Conservation (phyloP, 2,329 filamentous ascomycete species). For the Malbranchea cinnamomea region DNA sequence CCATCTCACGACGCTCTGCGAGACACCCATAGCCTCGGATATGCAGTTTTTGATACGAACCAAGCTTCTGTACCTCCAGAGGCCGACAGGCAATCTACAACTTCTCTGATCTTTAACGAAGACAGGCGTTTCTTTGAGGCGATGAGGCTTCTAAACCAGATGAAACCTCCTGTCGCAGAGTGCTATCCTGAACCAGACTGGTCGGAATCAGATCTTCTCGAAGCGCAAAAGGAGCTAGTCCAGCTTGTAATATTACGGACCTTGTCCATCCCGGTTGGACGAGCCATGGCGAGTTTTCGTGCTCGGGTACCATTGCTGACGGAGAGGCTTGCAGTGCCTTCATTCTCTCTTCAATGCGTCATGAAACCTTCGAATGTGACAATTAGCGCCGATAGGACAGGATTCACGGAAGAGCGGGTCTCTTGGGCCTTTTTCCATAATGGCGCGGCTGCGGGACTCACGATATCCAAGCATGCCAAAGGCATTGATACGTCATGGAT, state of each 20-base stretch:
- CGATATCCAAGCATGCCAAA: constrained; percentile 76
- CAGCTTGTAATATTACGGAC: constrained; percentile 76
- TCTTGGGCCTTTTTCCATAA: constrained; percentile 99
- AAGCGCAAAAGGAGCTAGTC: constrained; percentile 82
- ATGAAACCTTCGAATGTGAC: constrained; percentile 87
- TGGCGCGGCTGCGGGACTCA: constrained; percentile 79
- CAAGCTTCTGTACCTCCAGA: constrained; percentile 55
- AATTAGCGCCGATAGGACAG: constrained; percentile 75
- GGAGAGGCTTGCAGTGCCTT: constrained; percentile 76
- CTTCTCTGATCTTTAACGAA: constrained; percentile 76
- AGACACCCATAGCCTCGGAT: constrained; percentile 66
- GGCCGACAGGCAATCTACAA: constrained; percentile 68
- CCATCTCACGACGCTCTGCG: constrained; percentile 52
- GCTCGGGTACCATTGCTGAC: constrained; percentile 78
- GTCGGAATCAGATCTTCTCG: constrained; percentile 74
- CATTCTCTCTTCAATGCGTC: constrained; percentile 81
- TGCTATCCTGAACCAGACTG: constrained; percentile 60
- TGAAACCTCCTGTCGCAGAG: constrained; percentile 63
- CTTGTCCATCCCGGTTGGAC: constrained; percentile 73
- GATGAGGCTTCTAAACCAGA: constrained; percentile 68
- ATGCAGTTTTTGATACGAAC: constrained; percentile 33
- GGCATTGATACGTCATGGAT: constrained; percentile 99
- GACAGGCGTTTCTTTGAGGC: constrained; percentile 84
- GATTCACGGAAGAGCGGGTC: constrained; percentile 89
- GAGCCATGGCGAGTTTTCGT: constrained; percentile 76